These are phyloP conservation scores for Scleromitrula shiraiana DNA, from an alignment of 2,329 filamentous ascomycete genomes.

Conservation along the genomic window DNA sequence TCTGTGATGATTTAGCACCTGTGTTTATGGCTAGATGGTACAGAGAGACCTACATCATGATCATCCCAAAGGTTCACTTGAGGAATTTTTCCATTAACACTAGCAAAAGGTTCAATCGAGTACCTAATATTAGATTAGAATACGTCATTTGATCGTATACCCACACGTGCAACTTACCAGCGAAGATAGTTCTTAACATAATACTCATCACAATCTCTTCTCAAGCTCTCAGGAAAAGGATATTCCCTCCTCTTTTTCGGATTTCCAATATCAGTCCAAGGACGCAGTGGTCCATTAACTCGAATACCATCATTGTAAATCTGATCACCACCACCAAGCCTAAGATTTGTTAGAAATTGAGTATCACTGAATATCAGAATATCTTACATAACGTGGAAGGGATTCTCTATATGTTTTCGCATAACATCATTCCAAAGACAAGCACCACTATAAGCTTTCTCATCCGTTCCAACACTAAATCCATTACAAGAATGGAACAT, in stretches of 20 bases:
- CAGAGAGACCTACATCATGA: slow-evolving; percentile 64
- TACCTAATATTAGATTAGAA: slow-evolving; percentile 60
- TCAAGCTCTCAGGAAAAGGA: slow-evolving; percentile 70
- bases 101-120: slow-evolving; percentile 71
- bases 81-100: slow-evolving; percentile 83
- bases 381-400: slow-evolving; percentile 82
- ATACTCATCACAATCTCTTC: slow-evolving; percentile 78
- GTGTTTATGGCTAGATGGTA: too few relatives aligned
- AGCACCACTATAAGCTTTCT: slow-evolving; percentile 81
- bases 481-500: slow-evolving; percentile 99
- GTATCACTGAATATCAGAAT: slow-evolving; percentile 35
- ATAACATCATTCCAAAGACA: slow-evolving; percentile 92
- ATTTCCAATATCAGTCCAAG: slow-evolving; percentile 79
- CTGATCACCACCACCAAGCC: slow-evolving; percentile 89
- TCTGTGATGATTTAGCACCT: slow-evolving; percentile 32
- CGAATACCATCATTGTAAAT: slow-evolving; percentile 94
- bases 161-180: slow-evolving; percentile 51
- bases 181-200: slow-evolving; percentile 85
- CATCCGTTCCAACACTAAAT: slow-evolving; percentile 81
- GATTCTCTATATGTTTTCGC: slow-evolving; percentile 67
- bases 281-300: slow-evolving; percentile 70
- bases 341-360: slow-evolving; percentile 29
- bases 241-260: slow-evolving; percentile 72
- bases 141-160: too few relatives aligned
- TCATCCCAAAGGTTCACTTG: slow-evolving; percentile 99